Evolutionary conservation across 306 rosid genomes (phyloP).

Genomic region (Prunus mume): DNA sequence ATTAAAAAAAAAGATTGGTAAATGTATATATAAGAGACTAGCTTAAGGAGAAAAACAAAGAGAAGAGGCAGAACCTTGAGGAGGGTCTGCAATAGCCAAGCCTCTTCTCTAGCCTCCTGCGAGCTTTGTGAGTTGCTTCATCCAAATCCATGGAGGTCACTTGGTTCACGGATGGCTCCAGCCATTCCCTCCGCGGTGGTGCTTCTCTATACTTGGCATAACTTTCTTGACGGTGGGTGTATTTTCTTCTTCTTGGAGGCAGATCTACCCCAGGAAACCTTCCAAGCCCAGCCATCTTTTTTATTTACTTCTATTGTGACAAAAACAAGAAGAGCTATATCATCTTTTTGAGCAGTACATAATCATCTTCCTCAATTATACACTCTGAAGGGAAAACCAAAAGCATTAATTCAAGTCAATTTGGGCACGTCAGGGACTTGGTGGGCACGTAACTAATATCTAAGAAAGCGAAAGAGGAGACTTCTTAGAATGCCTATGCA

Average conservation of each 20-base stretch:
- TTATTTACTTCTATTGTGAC: background rate
- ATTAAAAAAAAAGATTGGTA: background rate
- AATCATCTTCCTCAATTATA: no score
- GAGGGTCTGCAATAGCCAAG: constrained; percentile 37
- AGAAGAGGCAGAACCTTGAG: constrained; percentile 32
- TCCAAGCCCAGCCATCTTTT: constrained; percentile 42
- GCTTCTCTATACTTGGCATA: background rate
- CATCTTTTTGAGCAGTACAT: no score
- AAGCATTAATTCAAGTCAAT: no score
- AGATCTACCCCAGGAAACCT: constrained; percentile 59
- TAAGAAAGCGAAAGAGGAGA: no score
- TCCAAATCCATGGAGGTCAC: constrained; percentile 29
- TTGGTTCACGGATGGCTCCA: constrained; percentile 8
- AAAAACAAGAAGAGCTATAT: background rate
- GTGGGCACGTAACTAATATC: no score
- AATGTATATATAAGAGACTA: background rate
- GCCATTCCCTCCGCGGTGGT: background rate
- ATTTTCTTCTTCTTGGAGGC: constrained; percentile 36
- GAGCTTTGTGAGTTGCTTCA: constrained; percentile 43
- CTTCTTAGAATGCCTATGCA: no score
- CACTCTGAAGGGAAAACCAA: no score
- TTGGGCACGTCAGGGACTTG: no score
- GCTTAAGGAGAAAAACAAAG: background rate
- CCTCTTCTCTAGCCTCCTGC: constrained; percentile 40
- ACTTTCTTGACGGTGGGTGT: background rate